Conservation (phyloP, 2,329 filamentous ascomycete species). For the Fusarium hainanense region DNA sequence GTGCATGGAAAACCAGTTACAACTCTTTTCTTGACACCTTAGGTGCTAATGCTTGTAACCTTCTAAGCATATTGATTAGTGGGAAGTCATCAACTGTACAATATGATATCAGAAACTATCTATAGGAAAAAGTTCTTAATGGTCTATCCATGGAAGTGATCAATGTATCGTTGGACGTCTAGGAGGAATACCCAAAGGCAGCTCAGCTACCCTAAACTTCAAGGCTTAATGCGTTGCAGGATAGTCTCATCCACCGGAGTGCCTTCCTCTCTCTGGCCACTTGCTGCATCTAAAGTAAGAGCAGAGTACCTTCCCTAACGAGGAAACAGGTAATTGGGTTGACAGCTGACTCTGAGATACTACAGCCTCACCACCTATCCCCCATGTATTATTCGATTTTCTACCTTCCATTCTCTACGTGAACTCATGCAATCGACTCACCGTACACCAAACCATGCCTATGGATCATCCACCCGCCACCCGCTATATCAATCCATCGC, state of each 20-base stretch:
- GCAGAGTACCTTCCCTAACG: neutral
- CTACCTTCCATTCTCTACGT: neutral
- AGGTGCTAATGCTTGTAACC: neutral
- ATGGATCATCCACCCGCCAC: neutral
- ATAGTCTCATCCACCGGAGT: neutral
- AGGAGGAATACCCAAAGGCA: neutral
- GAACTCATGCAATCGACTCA: neutral
- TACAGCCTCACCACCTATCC: neutral
- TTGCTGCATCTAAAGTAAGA: neutral
- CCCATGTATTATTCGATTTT: neutral
- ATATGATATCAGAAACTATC: neutral
- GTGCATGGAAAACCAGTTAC: neutral
- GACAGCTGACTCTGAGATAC: too few species aligned
- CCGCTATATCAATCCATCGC: neutral
- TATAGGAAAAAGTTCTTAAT: neutral
- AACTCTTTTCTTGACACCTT: neutral
- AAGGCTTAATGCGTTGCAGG: neutral
- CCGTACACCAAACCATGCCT: neutral
- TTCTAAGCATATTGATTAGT: neutral
- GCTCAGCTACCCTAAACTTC: neutral
- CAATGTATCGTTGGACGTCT: neutral
- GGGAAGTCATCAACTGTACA: neutral
- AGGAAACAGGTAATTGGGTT: neutral
- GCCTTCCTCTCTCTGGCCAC: neutral
- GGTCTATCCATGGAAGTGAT: neutral